These are phyloP conservation scores for Bretschneidera sinensis DNA, from an alignment of 345 rosid species.

Conservation along the genomic window DNA sequence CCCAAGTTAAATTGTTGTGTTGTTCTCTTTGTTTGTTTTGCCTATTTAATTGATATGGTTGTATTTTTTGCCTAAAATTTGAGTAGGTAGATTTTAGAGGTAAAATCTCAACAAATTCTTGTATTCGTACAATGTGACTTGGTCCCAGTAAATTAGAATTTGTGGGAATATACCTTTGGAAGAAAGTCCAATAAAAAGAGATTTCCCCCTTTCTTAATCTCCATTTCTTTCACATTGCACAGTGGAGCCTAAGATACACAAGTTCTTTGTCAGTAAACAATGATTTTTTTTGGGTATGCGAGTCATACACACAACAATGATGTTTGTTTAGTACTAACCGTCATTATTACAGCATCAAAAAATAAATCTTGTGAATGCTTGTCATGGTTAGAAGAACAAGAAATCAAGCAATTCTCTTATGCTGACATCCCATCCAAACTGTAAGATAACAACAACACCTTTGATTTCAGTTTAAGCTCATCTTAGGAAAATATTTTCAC, in stretches of 20 bases:
- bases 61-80: too few species aligned
- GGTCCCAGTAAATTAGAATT: neutral
- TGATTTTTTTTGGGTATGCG: constrained; percentile 12
- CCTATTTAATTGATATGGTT: too few species aligned
- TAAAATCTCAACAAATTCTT: too few species aligned
- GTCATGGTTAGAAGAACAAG: constrained; percentile 42
- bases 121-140: neutral
- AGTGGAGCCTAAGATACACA: constrained; percentile 69
- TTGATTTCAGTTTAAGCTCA: constrained; percentile 62
- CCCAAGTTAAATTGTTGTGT: too few species aligned
- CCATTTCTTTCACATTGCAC: constrained; percentile 71
- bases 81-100: too few species aligned
- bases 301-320: neutral
- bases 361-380: constrained; percentile 33
- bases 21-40: too few species aligned
- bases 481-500: constrained; percentile 55
- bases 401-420: constrained; percentile 68
- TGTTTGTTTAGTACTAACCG: constrained; percentile 51
- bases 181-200: constrained; percentile 63
- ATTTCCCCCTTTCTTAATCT: constrained; percentile 49
- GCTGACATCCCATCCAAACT: constrained; percentile 34
- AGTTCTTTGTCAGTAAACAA: constrained; percentile 17
- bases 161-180: constrained; percentile 68
- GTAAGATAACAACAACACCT: constrained; percentile 69
- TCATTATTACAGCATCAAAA: constrained; percentile 89